Evolutionary conservation across 2,329 filamentous ascomycete genomes (phyloP).

Genomic region (Epicoccum sorghinum): DNA sequence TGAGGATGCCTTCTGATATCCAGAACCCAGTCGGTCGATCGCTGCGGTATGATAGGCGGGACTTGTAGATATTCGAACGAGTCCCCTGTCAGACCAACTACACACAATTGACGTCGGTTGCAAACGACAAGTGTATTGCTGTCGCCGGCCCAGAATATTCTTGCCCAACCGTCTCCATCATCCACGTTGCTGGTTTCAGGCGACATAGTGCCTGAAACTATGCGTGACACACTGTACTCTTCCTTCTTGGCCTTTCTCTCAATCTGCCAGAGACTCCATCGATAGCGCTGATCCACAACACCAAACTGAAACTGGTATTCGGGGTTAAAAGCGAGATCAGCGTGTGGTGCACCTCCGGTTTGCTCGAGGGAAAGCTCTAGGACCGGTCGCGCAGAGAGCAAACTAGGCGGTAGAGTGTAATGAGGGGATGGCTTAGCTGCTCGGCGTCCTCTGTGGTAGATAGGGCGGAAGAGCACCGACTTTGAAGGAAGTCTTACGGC

Average conservation of each 20-base stretch:
- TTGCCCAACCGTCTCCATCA: conserved; percentile 56
- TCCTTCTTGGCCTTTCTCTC: conserved; percentile 27
- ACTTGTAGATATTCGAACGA: conserved; percentile 27
- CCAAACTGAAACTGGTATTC: conserved; percentile 66
- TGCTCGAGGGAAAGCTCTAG: conserved; percentile 58
- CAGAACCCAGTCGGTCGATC: conserved; percentile 59
- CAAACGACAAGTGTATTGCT: conserved; percentile 59
- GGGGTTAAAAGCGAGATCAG: conserved; percentile 70
- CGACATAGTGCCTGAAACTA: conserved; percentile 33
- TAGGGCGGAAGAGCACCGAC: conserved; percentile 56
- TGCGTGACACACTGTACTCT: conserved; percentile 44
- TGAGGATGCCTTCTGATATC: conserved; percentile 59
- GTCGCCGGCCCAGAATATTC: conserved; percentile 56
- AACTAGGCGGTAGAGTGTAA: conserved; percentile 51
- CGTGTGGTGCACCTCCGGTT: conserved; percentile 63
- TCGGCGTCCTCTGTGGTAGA: conserved; percentile 21
- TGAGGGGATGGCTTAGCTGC: conserved; percentile 22
- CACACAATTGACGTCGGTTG: conserved; percentile 50
- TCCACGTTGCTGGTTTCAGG: not conserved
- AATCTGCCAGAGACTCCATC: conserved; percentile 73
- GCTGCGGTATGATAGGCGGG: conserved; percentile 32
- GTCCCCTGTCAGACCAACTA: conserved; percentile 44
- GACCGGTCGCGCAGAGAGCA: conserved; percentile 63
- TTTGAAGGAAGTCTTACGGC: conserved; percentile 56
- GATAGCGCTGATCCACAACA: conserved; percentile 68